These are phyloP conservation scores for Epichloe sibirici DNA, from an alignment of 2,329 filamentous ascomycete genomes.

Conservation along the genomic window DNA sequence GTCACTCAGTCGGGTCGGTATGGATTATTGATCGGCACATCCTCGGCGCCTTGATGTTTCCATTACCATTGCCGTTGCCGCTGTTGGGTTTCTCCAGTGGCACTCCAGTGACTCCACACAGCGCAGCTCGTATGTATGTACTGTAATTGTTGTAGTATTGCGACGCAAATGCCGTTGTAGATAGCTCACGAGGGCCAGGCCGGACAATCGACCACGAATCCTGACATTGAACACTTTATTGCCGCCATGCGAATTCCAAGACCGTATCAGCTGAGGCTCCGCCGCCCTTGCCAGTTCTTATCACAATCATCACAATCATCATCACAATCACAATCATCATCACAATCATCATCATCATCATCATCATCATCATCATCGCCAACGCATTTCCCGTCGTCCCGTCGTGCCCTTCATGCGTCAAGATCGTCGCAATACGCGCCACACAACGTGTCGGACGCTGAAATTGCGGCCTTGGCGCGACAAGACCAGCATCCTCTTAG, in stretches of 20 bases:
- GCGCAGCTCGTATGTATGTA: too few relatives aligned
- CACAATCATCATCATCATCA: not conserved
- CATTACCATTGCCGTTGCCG: not conserved
- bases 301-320: not conserved
- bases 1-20: too few relatives aligned
- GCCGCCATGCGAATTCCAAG: conserved; percentile 5
- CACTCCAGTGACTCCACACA: too few relatives aligned
- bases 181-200: too few relatives aligned
- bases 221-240: not conserved
- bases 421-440: not conserved
- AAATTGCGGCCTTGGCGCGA: conserved; percentile 67
- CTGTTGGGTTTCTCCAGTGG: too few relatives aligned
- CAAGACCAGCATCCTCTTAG: conserved; percentile 71
- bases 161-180: too few relatives aligned
- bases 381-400: not conserved
- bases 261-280: not conserved
- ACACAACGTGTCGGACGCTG: conserved; percentile 49
- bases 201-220: not conserved
- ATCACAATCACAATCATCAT: not conserved
- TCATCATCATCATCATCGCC: not conserved
- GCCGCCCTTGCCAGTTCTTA: not conserved
- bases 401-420: not conserved
- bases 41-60: too few relatives aligned
- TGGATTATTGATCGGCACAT: too few relatives aligned
- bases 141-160: too few relatives aligned